Base-by-base conservation (phyloP, 2,329 filamentous ascomycete species). In the Neonectria coccinea region DNA sequence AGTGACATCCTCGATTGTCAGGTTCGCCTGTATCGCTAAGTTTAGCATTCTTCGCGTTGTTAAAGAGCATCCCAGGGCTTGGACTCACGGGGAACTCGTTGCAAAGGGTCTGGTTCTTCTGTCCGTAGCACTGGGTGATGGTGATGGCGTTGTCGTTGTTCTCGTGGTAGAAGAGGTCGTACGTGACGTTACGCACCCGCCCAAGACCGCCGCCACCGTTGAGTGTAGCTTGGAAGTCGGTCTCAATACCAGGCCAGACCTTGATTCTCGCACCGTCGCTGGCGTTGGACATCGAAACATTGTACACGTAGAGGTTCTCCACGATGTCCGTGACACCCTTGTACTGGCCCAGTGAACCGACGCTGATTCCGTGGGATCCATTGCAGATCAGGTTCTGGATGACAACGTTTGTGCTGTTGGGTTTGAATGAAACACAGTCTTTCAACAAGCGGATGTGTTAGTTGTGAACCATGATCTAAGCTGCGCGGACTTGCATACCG, bases 341-440 rank as follows among this genome's bases (percentile, higher is more conserved):
- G 73, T 92, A 92, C 76, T 92, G 90, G 22, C 90, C 90, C 0
- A 92, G 80, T 0, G 88, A 91, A 8, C 91, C 91, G n/a, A 92
- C 89, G 10, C 86, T 89, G 68, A 92, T 92, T 42, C 91, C 91
- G 72, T 92, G 90, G 3, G 88, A 91, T 36, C 89, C 89, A 71
- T 89, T 90, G 78, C 90, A 92, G 64, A 82, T 79, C 4, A 92
- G 79, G 66, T 89, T 88, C 74, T 92, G 89, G 5, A 92, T 85
- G 4, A 92, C 76, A 8, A 92, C 86, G 67, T 91, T 85, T 47
- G 89, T 92, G 70, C 85, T 89, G 75, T 92, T 92, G 18, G 90
- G 90, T 77, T 92, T 92, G 83, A 92, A 92, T 0, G 89, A 89
- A 12, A 92, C 88, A 65, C 91, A 92, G 74, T 93, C 86, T 74